Evolutionary conservation across 352 stramenopile species (phyloP), one percentile per base, ranked within the genome.

Genomic region (Aphanomyces stellatus): DNA sequence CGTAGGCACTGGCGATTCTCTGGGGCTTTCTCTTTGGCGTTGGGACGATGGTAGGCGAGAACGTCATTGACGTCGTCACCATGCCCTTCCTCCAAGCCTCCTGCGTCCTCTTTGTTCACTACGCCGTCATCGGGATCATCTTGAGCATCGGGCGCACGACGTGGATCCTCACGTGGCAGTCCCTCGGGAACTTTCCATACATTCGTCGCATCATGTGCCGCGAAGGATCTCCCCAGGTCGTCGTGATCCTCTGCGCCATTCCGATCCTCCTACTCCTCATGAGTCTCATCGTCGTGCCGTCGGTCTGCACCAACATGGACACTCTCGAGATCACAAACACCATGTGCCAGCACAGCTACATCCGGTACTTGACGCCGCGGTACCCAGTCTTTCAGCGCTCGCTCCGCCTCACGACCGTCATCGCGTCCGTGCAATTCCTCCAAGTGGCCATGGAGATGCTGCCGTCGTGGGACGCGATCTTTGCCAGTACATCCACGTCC

Each of bases 151-250:
- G 84, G 8, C 84, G 86, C 19, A 83, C 86, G 19, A 93, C 79
- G 35, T 95, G 86, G 86, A 95, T 95, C 70, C 76, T 95, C 57
- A 93, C 82, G 62, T 95, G 86, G 86, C 86, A 95, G 59, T 95
- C 86, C 40, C 76, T 87, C 33, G 71, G 89, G 60, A 91, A 95
- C 62, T 95, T 95, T 63, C 86, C 86, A 53, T 81, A 93, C 28
- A 95, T 95, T 63, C 84, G 86, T 6, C 81, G 86, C 35, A 90
- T 93, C 35, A 91, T 95, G 70, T 77, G 80, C 10, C 76, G 80
- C 55, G 84, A 92, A 69, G 89, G 80, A 41, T 74, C 77, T 5
- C 86, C 86, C 2, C 86, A 95, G 70, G 82, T 81, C 0, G 85
- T 91, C 31, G 90, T 93, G 59, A 65, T 91, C 37, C 85, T 84